A percentile compares a stretch with the other conserved stretches of the same genome.
These are phyloP conservation scores for Diospyros lotus DNA, from an alignment of 148 eudicot genomes.

Conservation along the genomic window DNA sequence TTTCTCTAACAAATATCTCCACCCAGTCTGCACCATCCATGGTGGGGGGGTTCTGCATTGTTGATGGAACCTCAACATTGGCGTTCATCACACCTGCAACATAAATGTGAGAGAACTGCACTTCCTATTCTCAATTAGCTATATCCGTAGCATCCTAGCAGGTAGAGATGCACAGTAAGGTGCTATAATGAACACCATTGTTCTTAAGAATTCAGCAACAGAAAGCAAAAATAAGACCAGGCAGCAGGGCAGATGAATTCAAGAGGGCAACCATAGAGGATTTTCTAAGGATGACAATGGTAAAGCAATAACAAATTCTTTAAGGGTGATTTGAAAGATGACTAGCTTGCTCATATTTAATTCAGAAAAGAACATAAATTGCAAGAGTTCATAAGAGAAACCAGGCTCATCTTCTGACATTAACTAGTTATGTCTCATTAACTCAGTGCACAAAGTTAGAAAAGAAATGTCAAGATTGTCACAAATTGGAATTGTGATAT, in stretches of 20 bases:
- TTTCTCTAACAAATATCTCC: conserved; percentile 77
- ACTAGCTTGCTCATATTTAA: too few species aligned
- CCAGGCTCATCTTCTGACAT: too few species aligned
- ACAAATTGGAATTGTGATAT: too few species aligned
- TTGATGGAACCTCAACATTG: conserved; percentile 30
- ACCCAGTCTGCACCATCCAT: conserved; percentile 79
- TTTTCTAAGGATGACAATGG: not conserved
- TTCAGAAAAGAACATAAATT: too few species aligned
- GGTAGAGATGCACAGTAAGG: conserved; percentile 1
- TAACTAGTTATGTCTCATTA: too few species aligned
- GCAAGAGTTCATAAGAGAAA: too few species aligned
- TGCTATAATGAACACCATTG: not conserved
- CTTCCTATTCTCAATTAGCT: not conserved
- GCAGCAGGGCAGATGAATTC: not conserved
- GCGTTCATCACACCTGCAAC: conserved; percentile 27
- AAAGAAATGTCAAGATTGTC: too few species aligned
- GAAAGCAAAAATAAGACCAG: not conserved
- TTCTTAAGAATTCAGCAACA: not conserved
- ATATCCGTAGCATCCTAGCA: not conserved
- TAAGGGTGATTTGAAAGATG: not conserved
- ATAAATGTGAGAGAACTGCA: conserved; percentile 4
- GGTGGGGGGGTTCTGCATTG: conserved; percentile 23
- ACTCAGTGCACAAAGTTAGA: too few species aligned
- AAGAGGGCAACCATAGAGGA: not conserved
- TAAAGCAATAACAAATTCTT: not conserved